Evolutionary conservation across 192 early-diverging fungal genomes (phyloP).

Genomic region (Coemansia sp.): DNA sequence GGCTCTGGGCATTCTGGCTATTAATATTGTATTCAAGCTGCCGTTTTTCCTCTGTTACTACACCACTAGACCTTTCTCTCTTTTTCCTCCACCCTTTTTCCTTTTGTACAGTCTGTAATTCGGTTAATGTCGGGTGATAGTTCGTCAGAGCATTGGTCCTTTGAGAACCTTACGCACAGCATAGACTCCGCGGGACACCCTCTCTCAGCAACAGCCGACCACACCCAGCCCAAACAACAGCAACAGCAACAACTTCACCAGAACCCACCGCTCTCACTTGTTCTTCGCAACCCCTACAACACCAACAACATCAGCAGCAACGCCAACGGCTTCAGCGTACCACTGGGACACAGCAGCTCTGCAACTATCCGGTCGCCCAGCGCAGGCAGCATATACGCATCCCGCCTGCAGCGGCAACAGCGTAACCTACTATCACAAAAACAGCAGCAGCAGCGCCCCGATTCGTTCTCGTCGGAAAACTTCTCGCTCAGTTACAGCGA

Average conservation of each 20-base stretch:
- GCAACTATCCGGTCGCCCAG: slow-evolving; percentile 28
- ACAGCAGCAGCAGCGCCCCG: slow-evolving; percentile 19
- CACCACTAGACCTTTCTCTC: slow-evolving; percentile 6
- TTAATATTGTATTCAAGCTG: slow-evolving; percentile 1
- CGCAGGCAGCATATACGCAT: slow-evolving; percentile 24
- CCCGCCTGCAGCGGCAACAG: slow-evolving; percentile 21
- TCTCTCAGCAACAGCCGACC: slow-evolving; percentile 7
- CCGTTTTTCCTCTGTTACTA: background rate
- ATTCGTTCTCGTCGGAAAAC: slow-evolving; percentile 30
- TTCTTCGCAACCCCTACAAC: slow-evolving; percentile 18
- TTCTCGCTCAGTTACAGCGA: slow-evolving; percentile 28
- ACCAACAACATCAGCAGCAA: background rate
- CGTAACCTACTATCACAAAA: background rate
- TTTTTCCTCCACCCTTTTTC: slow-evolving; percentile 12
- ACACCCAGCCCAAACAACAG: background rate
- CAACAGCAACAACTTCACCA: slow-evolving; percentile 20
- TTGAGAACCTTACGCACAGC: slow-evolving; percentile 53
- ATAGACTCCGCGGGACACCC: slow-evolving; percentile 40
- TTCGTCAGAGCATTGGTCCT: slow-evolving; percentile 59
- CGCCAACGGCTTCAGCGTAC: background rate
- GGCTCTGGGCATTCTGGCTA: background rate
- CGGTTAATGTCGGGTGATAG: slow-evolving; percentile 57
- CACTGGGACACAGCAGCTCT: slow-evolving; percentile 5
- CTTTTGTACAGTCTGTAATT: slow-evolving; percentile 12
- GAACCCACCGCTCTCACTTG: slow-evolving; percentile 42